Base-by-base conservation (phyloP, 208 protist species). In the Balamuthia mandrillaris region DNA sequence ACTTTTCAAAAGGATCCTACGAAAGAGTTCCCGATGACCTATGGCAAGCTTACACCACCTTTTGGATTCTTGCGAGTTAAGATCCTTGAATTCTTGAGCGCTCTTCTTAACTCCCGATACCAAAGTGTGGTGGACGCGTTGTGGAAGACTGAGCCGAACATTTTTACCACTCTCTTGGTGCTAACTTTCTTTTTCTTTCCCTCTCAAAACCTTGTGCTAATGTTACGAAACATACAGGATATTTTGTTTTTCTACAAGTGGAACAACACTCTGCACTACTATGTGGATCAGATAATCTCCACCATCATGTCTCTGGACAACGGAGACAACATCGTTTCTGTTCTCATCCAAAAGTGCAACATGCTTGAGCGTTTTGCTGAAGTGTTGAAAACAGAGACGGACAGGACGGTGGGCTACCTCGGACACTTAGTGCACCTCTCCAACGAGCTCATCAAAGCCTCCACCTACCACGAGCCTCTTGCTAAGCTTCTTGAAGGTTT, bases 241-340 rank as follows among this genome's bases (percentile, higher is more conserved):
- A 75, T 75, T 24, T 31, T 75, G 24, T 75, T 75, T 41, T 31
- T 39, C 44, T 75, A 75, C 35, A 75, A 75, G 65, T 75, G 65
- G 65, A 75, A 75, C 65, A 75, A 75, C 65, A 75, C 65, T 52
- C n/a, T 75, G 65, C 65, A 75, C 33, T 75, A 75, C 44, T 75
- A 75, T 49, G 49, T 75, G 27, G 65, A 75, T 16, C 65, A 75
- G 27, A 75, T 75, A 21, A 75, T 75, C 44, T 31, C 65, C 35
- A 75, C 65, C 21, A 75, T 75, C 65, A 75, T 75, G 65, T 75
- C 65, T 12, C 44, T 75, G 24, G 65, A 75, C 65, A 75, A 75
- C 65, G 65, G 65, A 12, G 65, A 75, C 39, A 75, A 75, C 44
- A 75, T 75, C 65, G 49, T 75, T 41, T 21, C 65, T 31, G 65